A percentile compares a stretch with the other conserved stretches of the same genome.
These are phyloP conservation scores for Setomelanomma holmii DNA, from an alignment of 2,329 filamentous ascomycete genomes.

Conservation along the genomic window DNA sequence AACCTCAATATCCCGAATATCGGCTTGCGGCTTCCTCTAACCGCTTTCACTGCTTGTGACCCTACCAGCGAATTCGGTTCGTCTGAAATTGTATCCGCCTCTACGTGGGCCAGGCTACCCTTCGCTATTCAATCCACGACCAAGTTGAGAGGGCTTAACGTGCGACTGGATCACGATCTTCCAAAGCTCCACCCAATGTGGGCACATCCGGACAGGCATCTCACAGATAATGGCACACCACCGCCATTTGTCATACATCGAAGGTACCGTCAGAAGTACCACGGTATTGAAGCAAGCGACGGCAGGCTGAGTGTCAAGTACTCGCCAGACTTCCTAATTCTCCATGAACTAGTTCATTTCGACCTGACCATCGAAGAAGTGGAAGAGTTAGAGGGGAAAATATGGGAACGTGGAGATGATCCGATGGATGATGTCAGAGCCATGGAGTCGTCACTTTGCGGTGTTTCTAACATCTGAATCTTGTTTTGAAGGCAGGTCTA, in stretches of 20 bases:
- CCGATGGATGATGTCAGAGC: not conserved
- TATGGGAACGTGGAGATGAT: not conserved
- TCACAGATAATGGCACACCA: slow-evolving; percentile 5
- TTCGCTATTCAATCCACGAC: not conserved
- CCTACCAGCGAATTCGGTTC: not conserved
- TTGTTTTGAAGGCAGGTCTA: too few species aligned
- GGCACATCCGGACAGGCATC: slow-evolving; percentile 15
- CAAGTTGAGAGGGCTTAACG: too few species aligned
- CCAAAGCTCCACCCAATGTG: slow-evolving; percentile 20
- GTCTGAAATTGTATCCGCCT: not conserved
- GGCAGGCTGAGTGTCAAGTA: not conserved
- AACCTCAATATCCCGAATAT: not conserved
- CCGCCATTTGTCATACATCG: slow-evolving; percentile 11
- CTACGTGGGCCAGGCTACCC: not conserved
- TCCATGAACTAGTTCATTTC: not conserved
- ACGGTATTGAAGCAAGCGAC: not conserved
- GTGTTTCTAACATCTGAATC: too few species aligned
- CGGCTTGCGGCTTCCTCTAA: not conserved
- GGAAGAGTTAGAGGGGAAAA: not conserved
- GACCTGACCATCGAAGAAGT: not conserved
- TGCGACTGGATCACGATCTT: too few species aligned
- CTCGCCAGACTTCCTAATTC: not conserved
- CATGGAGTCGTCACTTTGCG: too few species aligned
- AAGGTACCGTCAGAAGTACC: not conserved
- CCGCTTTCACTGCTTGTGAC: not conserved